Conservation (phyloP, 805 yeast species). For the Lipomyces yamanashiensis region DNA sequence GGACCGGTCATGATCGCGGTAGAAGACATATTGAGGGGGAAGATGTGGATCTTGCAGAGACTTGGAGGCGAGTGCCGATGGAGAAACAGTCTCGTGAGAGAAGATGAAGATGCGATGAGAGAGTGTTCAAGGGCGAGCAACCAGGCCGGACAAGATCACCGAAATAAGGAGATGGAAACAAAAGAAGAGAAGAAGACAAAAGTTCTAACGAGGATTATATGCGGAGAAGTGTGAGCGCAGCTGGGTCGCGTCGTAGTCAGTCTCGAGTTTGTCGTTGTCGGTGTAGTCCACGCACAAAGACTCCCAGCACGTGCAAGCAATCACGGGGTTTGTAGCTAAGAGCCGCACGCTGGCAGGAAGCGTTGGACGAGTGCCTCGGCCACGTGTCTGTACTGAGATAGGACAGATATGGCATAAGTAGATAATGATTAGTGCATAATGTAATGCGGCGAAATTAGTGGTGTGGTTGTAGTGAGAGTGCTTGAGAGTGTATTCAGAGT, state of each 20-base stretch:
- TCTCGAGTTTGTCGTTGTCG: too few relatives aligned
- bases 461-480: too few relatives aligned
- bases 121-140: neutral
- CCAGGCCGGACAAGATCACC: neutral
- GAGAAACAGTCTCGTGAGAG: neutral
- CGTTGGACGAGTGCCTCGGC: constrained; percentile 3
- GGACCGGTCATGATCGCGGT: constrained; percentile 74
- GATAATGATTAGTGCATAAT: neutral
- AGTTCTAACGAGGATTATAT: too few relatives aligned
- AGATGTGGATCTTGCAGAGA: neutral
- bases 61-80: neutral
- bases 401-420: neutral
- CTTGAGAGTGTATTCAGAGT: too few relatives aligned
- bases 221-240: too few relatives aligned
- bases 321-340: neutral
- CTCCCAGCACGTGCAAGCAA: neutral
- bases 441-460: too few relatives aligned
- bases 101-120: neutral
- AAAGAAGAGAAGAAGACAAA: neutral
- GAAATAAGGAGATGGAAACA: neutral
- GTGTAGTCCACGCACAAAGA: too few relatives aligned
- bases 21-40: constrained; percentile 57
- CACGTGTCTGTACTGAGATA: neutral
- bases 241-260: too few relatives aligned
- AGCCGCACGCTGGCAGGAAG: neutral